Evolutionary conservation across 2,329 filamentous ascomycete species (phyloP), one percentile per base, ranked within the genome.

Genomic region (Fusarium abutilonis): DNA sequence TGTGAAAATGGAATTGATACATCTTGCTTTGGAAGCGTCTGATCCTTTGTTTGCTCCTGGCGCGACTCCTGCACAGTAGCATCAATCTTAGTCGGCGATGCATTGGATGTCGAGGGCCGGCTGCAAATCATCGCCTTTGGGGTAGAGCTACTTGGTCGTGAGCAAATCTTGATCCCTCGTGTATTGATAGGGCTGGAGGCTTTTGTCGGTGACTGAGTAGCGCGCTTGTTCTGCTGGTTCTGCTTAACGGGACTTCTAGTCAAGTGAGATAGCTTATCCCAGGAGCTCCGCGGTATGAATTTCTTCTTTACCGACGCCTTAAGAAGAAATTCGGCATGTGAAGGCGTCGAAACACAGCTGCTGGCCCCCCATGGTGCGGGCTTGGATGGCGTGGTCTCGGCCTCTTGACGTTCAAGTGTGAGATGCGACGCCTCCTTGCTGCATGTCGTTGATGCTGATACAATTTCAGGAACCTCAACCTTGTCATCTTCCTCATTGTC

Each of bases 201-300:
- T 15, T n/a, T 44, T 9, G 36, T 32, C 9, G 38, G 34, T 3
- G 42, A 40, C 19, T 10, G 9, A 32, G 29, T 42, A n/a, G 9
- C 9, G 32, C 41, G 35, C 32, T 17, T 31, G 17, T 23, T 40
- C 11, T 40, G 6, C 9, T 14, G 14, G 6, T n/a, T 45, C 26
- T 32, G 52, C 26, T 26, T 15, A n/a, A 50, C 14, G 15, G 43
- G 48, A 11, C 34, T 55, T 13, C 45, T 36, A 9, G 62, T 36
- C 40, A 64, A 41, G 9, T 42, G 49, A 21, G 61, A 60, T n/a
- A 64, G 50, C 19, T 52, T 70, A 31, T 62, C 56, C 73, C 64
- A 72, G 10, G 69, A 66, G 7, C 57, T 67, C 19, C 63, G 55
- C 11, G 72, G 65, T 19, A 73, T 63, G 23, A 69, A 53, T 4